Base-by-base conservation (phyloP, 805 yeast species). In the Saccharomycodes ludwigii region DNA sequence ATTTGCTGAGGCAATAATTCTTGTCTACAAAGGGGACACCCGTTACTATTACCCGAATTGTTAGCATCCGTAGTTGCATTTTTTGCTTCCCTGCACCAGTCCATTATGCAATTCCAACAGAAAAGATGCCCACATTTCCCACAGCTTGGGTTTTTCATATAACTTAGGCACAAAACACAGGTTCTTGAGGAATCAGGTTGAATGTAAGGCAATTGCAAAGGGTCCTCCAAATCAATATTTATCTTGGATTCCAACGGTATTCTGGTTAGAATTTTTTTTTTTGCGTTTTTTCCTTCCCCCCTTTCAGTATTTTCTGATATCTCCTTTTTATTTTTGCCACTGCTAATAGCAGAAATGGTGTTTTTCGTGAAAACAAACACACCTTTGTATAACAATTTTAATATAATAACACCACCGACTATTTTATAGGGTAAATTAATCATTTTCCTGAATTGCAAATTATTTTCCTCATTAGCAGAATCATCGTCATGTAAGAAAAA, bases 81-180 rank as follows among this genome's bases (percentile, higher is more conserved):
- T 11, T 29, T 12, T 11, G 23, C 30, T 41, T 85, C 95, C 39
- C 83, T 64, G 36, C 85, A 72, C 97, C 97, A 88, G 43, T 81
- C 94, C 5, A 74, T 65, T 4, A 85, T 73, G 51, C 97, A 88
- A 5, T 62, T 64, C 96, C 97, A 88, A 56, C 98, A 88, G 52
- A 82, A 88, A 11, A 83, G 36, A 52, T 88, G 98, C 0, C 97
- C 98, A 56, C 98, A 88, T 4, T 76, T 70, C 0, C 94, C 84
- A 38, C 82, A 71, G 1, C 94, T 63, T 4, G 98, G 97, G 39
- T 81, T 71, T 2, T 58, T 63, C 91, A 88, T 81, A 11, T 68
- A 63, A 6, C 80, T 75, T 16, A 88, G 63, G 50, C 98, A 88
- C 14, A 91, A 63, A 67, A 85, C 78, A 49, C 98, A 88, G 25